phyloP scores from a whole-genome alignment of 2,329 filamentous ascomycete genomes.

The Penicillium vulpinum region DNA sequence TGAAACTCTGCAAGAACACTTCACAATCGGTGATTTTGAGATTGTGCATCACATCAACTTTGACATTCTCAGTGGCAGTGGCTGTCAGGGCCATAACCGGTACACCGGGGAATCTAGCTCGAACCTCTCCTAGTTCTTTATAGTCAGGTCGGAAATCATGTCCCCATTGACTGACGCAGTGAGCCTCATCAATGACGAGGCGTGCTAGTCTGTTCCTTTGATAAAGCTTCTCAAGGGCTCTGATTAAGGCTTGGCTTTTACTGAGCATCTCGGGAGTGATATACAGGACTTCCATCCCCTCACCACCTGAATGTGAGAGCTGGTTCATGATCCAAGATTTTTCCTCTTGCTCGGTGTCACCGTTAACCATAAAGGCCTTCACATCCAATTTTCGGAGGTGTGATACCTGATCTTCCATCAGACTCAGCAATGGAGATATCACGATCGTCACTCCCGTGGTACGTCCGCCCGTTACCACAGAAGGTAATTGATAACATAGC shows the following conservation, averaged over 20 bases:
- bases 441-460: slow-evolving; percentile 87
- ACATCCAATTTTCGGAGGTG: slow-evolving; percentile 75
- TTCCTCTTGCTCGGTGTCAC: slow-evolving; percentile 66
- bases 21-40: slow-evolving; percentile 78
- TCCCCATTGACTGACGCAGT: slow-evolving; percentile 98
- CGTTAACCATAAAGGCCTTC: slow-evolving; percentile 77
- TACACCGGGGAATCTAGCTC: slow-evolving; percentile 70
- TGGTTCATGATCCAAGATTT: slow-evolving; percentile 66
- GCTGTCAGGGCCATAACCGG: slow-evolving; percentile 95
- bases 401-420: slow-evolving; percentile 96
- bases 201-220: slow-evolving; percentile 72
- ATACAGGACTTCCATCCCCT: slow-evolving; percentile 84
- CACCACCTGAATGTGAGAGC: slow-evolving; percentile 64
- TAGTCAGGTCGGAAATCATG: slow-evolving; percentile 98
- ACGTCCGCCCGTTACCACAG: slow-evolving; percentile 75
- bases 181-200: slow-evolving; percentile 97
- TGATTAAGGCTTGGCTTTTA: slow-evolving; percentile 71
- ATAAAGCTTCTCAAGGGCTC: slow-evolving; percentile 68
- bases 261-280: slow-evolving; percentile 96
- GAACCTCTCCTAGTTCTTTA: slow-evolving; percentile 76
- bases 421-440: slow-evolving; percentile 87
- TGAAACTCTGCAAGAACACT: slow-evolving; percentile 89
- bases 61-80: slow-evolving; percentile 91
- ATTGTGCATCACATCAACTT: slow-evolving; percentile 86
- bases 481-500: slow-evolving; percentile 91